Evolutionary conservation across 257 asterid species (phyloP), one percentile per base, ranked within the genome.

Genomic region (Plectranthus barbatus): DNA sequence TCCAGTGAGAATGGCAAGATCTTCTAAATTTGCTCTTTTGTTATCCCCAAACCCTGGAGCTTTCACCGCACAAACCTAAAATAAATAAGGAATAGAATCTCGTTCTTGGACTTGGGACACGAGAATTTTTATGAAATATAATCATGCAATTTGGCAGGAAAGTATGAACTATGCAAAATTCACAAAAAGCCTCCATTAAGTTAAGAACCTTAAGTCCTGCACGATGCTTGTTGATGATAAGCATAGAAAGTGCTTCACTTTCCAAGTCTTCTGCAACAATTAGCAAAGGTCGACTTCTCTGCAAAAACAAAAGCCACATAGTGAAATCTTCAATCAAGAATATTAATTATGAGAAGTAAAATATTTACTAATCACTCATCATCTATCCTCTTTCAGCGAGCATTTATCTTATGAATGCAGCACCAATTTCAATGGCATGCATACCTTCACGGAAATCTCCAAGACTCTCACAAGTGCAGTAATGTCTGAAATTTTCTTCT

Each of bases 11-110:
- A 90, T 70, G 68, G 96, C 95, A 51, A 90, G 97, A 70, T 90
- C 97, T 77, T 85, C 95, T 70, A 90, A 58, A 76, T 67, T 90
- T 68, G 91, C 91, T 82, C 87, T 77, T 76, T 79, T 80, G 76
- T 73, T 87, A 58, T 90, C 97, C 74, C 97, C 97, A 85, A 87
- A 90, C 72, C 95, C 96, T 75, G 97, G 95, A 80, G 97, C 85
- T 84, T 90, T 87, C 74, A 90, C 84, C 64, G 95, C 97, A 83
- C 96, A 90, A 47, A 90, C 91, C 97, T 90, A 74, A 18, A 78
- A 67, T 23, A 19, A 12, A 71, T 64, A 37, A 9, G 66, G 51
- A 46, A 51, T 48, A 64, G 40, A 66, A 18, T 56, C 20, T 19
- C n/a, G 63, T 61, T 26, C 3, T 26, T 26, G 31, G 31, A 23